A percentile compares a stretch with the other conserved stretches of the same genome.
These are phyloP conservation scores for Ceratocystis variospora DNA, from an alignment of 2,329 filamentous ascomycete species.

Conservation along the genomic window DNA sequence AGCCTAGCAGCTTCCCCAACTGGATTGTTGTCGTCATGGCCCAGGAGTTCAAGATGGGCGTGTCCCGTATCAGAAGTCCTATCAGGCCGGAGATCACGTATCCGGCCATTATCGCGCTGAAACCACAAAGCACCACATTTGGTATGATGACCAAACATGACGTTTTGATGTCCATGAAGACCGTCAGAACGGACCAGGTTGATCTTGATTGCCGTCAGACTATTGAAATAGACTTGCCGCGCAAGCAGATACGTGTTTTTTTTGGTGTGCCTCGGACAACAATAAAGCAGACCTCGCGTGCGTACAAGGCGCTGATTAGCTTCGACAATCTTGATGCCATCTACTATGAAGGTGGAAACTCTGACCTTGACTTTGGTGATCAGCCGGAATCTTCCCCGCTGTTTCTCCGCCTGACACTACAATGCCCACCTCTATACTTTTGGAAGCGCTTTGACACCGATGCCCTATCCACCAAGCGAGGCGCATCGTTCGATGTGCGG, in stretches of 20 bases:
- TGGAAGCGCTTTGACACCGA: conserved; percentile 26
- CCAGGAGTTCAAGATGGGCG: conserved; percentile 2
- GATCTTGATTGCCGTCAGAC: conserved; percentile 10
- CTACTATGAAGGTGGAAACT: conserved; percentile 23
- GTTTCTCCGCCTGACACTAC: conserved; percentile 31
- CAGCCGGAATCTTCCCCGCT: neutral
- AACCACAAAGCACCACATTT: conserved; percentile 1
- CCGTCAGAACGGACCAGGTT: neutral
- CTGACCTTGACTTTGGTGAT: neutral
- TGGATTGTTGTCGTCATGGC: neutral
- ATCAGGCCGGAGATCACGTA: conserved; percentile 7
- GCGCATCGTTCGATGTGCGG: conserved; percentile 27
- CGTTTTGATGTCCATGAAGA: conserved; percentile 14
- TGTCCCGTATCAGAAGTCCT: conserved; percentile 11
- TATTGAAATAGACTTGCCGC: conserved; percentile 13
- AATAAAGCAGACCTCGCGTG: neutral
- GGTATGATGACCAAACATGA: conserved; percentile 9
- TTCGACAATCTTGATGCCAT: conserved; percentile 36
- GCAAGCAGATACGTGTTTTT: conserved; percentile 13
- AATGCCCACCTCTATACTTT: conserved; percentile 37
- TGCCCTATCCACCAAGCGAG: neutral
- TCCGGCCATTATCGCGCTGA: neutral
- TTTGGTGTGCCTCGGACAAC: conserved; percentile 6
- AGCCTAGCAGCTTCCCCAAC: neutral
- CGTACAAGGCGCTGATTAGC: conserved; percentile 32